Evolutionary conservation across 2,329 filamentous ascomycete species (phyloP), one percentile per base, ranked within the genome.

Genomic region (Geoglossum cookeanum): DNA sequence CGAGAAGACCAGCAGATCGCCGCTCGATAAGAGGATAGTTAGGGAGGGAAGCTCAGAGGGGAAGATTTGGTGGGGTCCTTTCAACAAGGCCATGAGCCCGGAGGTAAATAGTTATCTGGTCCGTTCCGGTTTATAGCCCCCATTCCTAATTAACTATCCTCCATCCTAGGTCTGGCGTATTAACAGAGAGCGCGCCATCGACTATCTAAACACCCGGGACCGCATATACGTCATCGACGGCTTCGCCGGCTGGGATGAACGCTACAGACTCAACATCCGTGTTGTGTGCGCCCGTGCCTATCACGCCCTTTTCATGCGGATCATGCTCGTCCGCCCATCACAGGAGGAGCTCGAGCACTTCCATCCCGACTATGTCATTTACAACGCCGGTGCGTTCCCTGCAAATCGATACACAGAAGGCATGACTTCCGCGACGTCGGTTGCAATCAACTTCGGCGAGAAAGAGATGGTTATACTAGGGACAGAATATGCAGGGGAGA

Each of bases 381-480:
- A 98, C 85, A 98, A 98, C 71, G 92, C 90, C 61, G 92, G 92
- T 64, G 87, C 87, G 61, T 98, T 98, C 85, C 92, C 92, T 52
- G 92, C 92, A 69, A 98, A 98, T 78, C 84, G 91, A 73, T 98
- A 84, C 75, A 98, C 92, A 60, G 87, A 89, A 71, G 90, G 92
- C 68, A 98, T 98, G 92, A 98, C 92, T 66, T 97, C 92, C 22
- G 87, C 88, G 61, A 98, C 92, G 56, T 98, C 92, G 7, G 91
- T 98, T 56, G 85, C 92, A 64, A 94, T 98, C 78, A 98, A 98
- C 83, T 98, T 98, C 67, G 86, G 85, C 69, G 90, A 96, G 69
- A 96, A 95, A 84, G 92, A 98, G 80, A 98, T 98, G 92, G 92
- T 98, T 64, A 98, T 98, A 70, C 83, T 98, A 58, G 92, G 92